phyloP scores from a whole-genome alignment of 345 rosid genomes.

The Syzygium oleosum region DNA sequence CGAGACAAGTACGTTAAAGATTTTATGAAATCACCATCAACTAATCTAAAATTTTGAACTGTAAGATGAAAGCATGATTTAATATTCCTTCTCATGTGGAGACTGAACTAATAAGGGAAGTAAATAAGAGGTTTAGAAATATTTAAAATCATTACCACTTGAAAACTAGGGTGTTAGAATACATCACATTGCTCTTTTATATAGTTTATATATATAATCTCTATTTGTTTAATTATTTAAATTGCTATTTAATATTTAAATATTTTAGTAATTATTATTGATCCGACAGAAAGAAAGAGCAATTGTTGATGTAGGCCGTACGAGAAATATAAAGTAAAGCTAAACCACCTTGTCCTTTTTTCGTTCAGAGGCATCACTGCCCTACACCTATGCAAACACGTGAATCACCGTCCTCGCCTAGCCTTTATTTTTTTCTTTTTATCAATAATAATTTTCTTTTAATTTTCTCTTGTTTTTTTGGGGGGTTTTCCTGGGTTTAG shows the following conservation, averaged over 20 bases:
- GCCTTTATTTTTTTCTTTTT: background rate
- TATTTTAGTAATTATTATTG: background rate
- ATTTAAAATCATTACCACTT: too few relatives aligned
- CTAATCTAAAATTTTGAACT: background rate
- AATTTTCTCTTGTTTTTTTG: too few relatives aligned
- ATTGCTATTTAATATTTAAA: background rate
- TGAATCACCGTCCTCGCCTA: background rate
- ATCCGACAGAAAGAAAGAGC: background rate
- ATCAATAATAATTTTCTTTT: background rate
- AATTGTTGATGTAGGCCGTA: background rate
- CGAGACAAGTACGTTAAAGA: background rate
- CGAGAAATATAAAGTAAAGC: background rate
- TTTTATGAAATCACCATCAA: background rate
- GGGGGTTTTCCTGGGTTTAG: too few relatives aligned
- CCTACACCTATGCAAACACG: background rate
- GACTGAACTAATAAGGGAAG: too few relatives aligned
- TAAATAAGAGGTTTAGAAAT: too few relatives aligned
- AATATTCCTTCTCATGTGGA: too few relatives aligned
- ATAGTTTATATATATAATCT: fast-evolving
- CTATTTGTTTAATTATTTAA: background rate
- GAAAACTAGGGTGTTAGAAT: too few relatives aligned
- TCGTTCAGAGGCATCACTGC: background rate
- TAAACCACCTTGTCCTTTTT: background rate
- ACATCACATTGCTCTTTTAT: background rate
- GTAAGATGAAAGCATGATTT: too few relatives aligned